Evolutionary conservation across 352 stramenopile genomes (phyloP), one percentile per base, ranked within the genome.

Genomic region (Halophytophthora batemanensis): DNA sequence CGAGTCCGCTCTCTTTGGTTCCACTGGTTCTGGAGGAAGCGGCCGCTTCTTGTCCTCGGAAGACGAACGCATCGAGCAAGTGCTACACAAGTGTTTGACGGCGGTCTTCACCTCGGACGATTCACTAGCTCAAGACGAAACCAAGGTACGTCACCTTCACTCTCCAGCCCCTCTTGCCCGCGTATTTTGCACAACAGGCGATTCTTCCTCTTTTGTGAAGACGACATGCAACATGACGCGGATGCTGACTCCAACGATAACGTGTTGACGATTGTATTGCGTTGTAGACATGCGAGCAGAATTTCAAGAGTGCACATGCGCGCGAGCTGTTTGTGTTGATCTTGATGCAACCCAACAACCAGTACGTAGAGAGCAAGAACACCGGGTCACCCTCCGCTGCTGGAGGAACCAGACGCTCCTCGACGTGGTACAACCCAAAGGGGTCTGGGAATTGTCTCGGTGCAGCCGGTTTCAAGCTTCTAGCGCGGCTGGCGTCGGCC

Each of bases 51-150:
- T 89, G 22, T 89, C 82, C 12, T 82, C 55, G 2, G 78, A 91
- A 57, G 80, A 93, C 46, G 80, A 93, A 50, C 69, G 70, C 15
- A 81, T 87, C 11, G 79, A 91, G 50, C 74, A 90, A 42, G 65
- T 85, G n/a, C 56, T 93, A n/a, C 79, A 91, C 66, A 88, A 86
- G 34, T 87, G 80, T 31, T 65, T 93, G 25, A 88, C 82, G 10
- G 83, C 80, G 1, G 76, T 93, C 31, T 93, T 93, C 43, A 86
- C 82, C 15, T 93, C 82, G 0, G 82, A 93, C 36, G 77, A 90
- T 21, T 64, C 69, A 42, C 53, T 90, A 10, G 81, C 45, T 2
- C 28, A 67, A 22, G 65, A 82, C 8, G 80, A 90, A 39, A 56
- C 76, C 17, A 65, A 56, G 59, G 81, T 91, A 67, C 36, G 65